Base-by-base conservation (phyloP, 2,329 filamentous ascomycete genomes). In the Chrysoporthe cubensis region DNA sequence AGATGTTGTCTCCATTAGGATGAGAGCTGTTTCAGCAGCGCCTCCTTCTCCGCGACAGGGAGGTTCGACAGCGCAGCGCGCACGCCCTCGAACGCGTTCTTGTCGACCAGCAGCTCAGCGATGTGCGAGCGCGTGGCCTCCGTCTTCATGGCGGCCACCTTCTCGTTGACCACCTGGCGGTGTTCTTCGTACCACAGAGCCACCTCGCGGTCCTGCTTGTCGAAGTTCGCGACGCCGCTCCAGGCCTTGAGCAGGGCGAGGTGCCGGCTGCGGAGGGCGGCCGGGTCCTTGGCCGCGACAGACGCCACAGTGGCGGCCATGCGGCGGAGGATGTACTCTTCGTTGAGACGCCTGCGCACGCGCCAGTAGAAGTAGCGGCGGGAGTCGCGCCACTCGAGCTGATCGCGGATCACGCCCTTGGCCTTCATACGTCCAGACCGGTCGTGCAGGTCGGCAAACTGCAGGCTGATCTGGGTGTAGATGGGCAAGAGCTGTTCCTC, bases 291-390 rank as follows among this genome's bases (percentile, higher is more conserved):
- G 18, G 76, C 74, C 60, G 76, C 80, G 72, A 72, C 76, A 64
- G 76, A 75, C 63, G 80, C 79, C 59, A 82, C 76, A 46, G 77
- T 72, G 11, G 78, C 72, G 5, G 83, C 84, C 87, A 99, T 93
- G 81, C 93, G 93, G 83, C 94, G 96, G 79, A 99, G 87, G 74
- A 99, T 93, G 80, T 96, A 93, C 83, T 99, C 96, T 83, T 99
- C 96, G 81, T 96, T 98, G 78, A 99, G 87, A 82, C 96, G 90
- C 78, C 96, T 92, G 80, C 96, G 94, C 71, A 97, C 90, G 81
- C 96, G 95, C 96, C 96, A 99, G 91, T 98, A 99, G 87, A 99
- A 98, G 92, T 96, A 98, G 77, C 95, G 91, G 72, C 96, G 91
- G 11, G 95, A 90, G 74, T 97, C 91, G 78, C 88, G 85, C 96